phyloP scores from a whole-genome alignment of 1,284 basidiomycete genomes.

The Ceratobasidium papillatum region DNA sequence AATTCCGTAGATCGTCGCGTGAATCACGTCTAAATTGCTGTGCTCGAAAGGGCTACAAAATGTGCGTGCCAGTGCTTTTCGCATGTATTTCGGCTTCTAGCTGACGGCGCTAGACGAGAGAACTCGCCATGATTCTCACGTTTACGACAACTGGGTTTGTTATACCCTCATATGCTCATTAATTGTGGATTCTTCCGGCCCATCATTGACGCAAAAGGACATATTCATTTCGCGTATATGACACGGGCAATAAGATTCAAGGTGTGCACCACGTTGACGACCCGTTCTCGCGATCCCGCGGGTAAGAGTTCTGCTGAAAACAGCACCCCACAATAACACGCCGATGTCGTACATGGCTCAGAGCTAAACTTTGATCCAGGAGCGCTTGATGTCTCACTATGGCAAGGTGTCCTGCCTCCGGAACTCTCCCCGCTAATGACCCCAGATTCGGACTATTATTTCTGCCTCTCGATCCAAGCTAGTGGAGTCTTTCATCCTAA shows the following conservation, averaged over 20 bases:
- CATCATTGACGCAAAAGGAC: background rate
- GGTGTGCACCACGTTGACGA: background rate
- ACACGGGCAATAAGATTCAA: background rate
- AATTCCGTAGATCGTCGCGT: background rate
- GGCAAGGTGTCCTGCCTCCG: background rate
- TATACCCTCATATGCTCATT: background rate
- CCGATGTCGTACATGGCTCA: background rate
- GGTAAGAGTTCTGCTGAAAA: background rate
- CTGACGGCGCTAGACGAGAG: background rate
- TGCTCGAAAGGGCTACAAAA: background rate
- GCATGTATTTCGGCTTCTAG: slow-evolving; percentile 16
- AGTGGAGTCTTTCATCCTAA: slow-evolving; percentile 35
- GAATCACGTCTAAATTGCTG: background rate
- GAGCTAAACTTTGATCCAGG: slow-evolving; percentile 15
- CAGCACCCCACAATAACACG: background rate
- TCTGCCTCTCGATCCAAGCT: slow-evolving; percentile 18
- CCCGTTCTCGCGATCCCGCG: slow-evolving; percentile 7
- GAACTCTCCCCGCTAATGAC: slow-evolving; percentile 27
- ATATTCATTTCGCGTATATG: background rate
- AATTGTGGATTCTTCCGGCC: background rate
- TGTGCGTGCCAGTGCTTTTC: slow-evolving; percentile 4
- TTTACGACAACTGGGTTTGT: slow-evolving; percentile 10
- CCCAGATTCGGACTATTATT: slow-evolving; percentile 18
- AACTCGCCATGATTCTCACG: slow-evolving; percentile 11
- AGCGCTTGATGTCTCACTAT: background rate